Evolutionary conservation across 202 grass and related monocot genomes (phyloP), one percentile per base, ranked within the genome.

Genomic region (Carex sylvatica): DNA sequence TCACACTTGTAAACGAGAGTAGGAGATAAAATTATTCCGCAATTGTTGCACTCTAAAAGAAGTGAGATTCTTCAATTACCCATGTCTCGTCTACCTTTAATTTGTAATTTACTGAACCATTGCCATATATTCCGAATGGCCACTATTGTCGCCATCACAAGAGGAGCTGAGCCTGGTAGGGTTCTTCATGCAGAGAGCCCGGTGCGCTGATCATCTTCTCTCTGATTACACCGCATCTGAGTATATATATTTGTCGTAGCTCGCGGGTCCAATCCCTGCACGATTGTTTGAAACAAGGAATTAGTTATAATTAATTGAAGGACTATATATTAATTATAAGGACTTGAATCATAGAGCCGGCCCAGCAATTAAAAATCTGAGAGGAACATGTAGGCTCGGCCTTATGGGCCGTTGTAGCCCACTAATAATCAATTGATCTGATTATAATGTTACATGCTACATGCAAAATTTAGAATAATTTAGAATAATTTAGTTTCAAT

Each of bases 61-160:
- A 28, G 28, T 80, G 90, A 0, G 87, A 86, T 81, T 95, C 93
- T 81, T 95, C 90, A 46, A 95, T 90, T 80, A 80, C 92, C 93
- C 93, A 95, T 18, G 83, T 84, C 87, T 95, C 93, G 9, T 92
- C 93, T 85, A 90, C 89, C 80, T 87, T 80, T 11, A 83, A 88
- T 84, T 92, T 95, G 70, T 92, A 90, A 80, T 88, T 95, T 88
- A 95, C 88, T 52, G 93, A 90, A 20, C 85, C 86, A 80, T 92
- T 91, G 6, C 93, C 93, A 3, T 92, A 4, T 90, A 92, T 47
- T 87, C 90, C 52, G 85, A 88, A 66, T 86, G 91, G 3, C 82
- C 82, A 52, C 88, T 87, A 20, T 85, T 86, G 6, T 87, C 93
- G 11, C 71, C 70, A 78, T 84, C 83, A 30, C 83, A 61, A 65